These are phyloP conservation scores for Fonsecaea multimorphosa DNA, from an alignment of 2,329 filamentous ascomycete species.

Conservation along the genomic window DNA sequence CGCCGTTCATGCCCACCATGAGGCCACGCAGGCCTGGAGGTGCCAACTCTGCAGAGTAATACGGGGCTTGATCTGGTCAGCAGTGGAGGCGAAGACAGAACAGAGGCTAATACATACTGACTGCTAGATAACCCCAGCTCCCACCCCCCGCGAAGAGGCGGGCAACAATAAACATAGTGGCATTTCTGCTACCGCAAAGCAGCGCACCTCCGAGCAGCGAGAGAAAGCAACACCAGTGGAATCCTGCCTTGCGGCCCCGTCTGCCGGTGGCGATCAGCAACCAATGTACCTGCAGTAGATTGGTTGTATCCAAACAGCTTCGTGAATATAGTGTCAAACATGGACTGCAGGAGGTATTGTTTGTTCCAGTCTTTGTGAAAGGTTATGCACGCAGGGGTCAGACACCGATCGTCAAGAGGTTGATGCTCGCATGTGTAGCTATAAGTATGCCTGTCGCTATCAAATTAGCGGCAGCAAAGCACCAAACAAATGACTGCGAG, in stretches of 20 bases:
- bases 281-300: neutral
- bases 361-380: neutral
- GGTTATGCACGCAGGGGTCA: neutral
- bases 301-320: neutral
- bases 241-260: slow-evolving; percentile 62
- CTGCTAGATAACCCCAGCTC: slow-evolving; percentile 24
- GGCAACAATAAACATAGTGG: slow-evolving; percentile 30
- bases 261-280: slow-evolving; percentile 23
- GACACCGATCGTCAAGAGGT: neutral
- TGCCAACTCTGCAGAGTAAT: slow-evolving; percentile 32
- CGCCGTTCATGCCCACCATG: slow-evolving; percentile 33
- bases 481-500: too few relatives aligned
- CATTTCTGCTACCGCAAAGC: slow-evolving; percentile 22
- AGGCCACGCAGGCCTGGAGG: slow-evolving; percentile 34
- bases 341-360: neutral
- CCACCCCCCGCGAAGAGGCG: slow-evolving; percentile 30
- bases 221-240: slow-evolving; percentile 44
- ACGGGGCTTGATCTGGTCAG: slow-evolving; percentile 13
- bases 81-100: neutral
- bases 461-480: neutral
- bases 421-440: neutral
- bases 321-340: neutral
- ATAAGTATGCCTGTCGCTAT: neutral
- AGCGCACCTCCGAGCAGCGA: slow-evolving; percentile 28
- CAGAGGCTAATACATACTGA: slow-evolving; percentile 16